Base-by-base conservation (phyloP, 2,329 filamentous ascomycete species). In the Cercospora berteroae region DNA sequence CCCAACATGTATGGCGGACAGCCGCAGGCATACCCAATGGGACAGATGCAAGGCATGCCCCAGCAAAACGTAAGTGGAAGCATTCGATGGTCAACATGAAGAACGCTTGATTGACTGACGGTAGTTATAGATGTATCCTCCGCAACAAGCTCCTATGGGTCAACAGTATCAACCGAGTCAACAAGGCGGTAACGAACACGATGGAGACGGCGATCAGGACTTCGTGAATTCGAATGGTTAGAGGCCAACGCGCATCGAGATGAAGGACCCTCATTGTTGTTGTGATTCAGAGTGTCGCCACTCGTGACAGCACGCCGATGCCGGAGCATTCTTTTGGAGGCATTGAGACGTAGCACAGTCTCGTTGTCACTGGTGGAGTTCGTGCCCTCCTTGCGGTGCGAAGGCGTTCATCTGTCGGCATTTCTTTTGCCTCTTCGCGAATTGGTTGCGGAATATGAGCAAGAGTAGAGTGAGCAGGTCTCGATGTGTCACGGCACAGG, bases 1-100 rank as follows among this genome's bases (percentile, higher is more conserved):
- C 89, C 92, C 70, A 88, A 88, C 70, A 97, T 97, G 85, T 98
- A 98, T 58, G 70, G 60, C 5, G 57, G 65, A 31, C 74, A 76
- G 67, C 68, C 72, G 27, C 63, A 64, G 10, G 72, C 69, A 61
- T 76, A 77, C 65, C 68, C 67, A 1, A 76, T 76, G 74, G 70
- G 69, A 16, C 72, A 74, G 69, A 74, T 76, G 73, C 73, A 71
- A 69, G 72, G 73, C 65, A 76, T 77, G 74, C 72, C 74, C 39
- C 74, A 74, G 48, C 71, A 73, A 64, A 65, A 60, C 36, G 71
- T 73, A 69, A 73, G 71, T 73, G 42, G 16, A 39, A 18, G 12
- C 36, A 10, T 31, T n/a, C 25, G 18, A 29, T 29, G 16, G 18
- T 36, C 20, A 48, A 10, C 12, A 39, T 56, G 10, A 59, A 63